phyloP scores from a whole-genome alignment of 129 eudicot genomes.

The Flaveria linearis region DNA sequence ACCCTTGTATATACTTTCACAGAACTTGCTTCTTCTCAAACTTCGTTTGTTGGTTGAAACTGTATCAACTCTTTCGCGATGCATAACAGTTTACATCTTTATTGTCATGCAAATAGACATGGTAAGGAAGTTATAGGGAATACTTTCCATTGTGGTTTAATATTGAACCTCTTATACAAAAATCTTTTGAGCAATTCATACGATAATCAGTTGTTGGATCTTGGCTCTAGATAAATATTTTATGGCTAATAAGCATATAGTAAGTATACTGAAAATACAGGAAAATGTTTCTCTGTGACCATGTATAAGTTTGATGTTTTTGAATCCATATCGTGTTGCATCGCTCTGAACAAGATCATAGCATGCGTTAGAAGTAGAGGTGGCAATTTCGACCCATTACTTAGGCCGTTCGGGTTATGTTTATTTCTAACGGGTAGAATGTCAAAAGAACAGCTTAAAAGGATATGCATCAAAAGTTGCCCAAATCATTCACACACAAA shows the following conservation, averaged over 20 bases:
- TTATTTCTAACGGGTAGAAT: background rate
- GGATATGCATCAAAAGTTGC: background rate
- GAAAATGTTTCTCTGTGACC: slow-evolving; percentile 9
- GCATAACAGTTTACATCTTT: slow-evolving; percentile 63
- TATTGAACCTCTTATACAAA: slow-evolving; percentile 8
- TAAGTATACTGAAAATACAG: background rate
- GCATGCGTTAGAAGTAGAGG: no score
- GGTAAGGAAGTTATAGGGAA: slow-evolving; percentile 46
- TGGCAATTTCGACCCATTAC: background rate
- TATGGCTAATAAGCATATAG: slow-evolving; percentile 21
- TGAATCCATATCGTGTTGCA: background rate
- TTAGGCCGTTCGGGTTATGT: background rate
- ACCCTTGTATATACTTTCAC: slow-evolving; percentile 91
- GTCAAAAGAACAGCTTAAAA: background rate
- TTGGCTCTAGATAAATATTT: slow-evolving; percentile 11
- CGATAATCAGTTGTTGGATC: slow-evolving; percentile 7
- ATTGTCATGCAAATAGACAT: slow-evolving; percentile 56
- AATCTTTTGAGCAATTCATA: slow-evolving; percentile 15
- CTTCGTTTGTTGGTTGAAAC: slow-evolving; percentile 83
- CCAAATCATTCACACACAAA: background rate
- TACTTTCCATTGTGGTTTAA: background rate
- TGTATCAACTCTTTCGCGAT: slow-evolving; percentile 76
- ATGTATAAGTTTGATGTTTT: slow-evolving; percentile 2
- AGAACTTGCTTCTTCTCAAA: slow-evolving; percentile 77
- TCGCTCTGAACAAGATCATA: no score